A percentile compares a stretch with the other conserved stretches of the same genome.
These are phyloP conservation scores for Exophiala aquamarina DNA, from an alignment of 2,329 filamentous ascomycete species.

Conservation along the genomic window DNA sequence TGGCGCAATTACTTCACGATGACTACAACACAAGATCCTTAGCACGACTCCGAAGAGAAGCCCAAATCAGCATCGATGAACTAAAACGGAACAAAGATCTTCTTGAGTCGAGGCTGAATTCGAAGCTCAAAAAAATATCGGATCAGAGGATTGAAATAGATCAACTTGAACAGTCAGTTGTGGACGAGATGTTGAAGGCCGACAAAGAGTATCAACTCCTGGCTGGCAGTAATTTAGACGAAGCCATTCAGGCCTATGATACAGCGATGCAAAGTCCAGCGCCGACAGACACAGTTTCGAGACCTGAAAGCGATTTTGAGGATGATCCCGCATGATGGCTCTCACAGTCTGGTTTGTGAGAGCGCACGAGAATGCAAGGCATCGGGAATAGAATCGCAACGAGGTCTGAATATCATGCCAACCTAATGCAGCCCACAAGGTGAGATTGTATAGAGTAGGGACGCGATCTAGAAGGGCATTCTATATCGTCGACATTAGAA, in stretches of 20 bases:
- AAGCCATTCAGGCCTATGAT: neutral
- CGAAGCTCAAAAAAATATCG: constrained; percentile 1
- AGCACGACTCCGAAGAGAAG: no score
- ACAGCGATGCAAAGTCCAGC: neutral
- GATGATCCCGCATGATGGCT: no score
- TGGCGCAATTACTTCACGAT: no score
- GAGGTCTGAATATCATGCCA: no score
- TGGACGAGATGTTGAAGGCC: constrained; percentile 3
- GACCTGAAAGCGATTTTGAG: constrained; percentile 1
- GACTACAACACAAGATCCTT: no score
- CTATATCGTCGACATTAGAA: no score
- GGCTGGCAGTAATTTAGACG: constrained; percentile 4
- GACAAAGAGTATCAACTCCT: constrained; percentile 1
- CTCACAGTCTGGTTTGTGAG: no score
- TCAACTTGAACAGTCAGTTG: constrained; percentile 1
- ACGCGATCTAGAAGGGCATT: no score
- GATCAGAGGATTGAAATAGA: constrained; percentile 1
- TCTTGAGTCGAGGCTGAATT: constrained; percentile 1
- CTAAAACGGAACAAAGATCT: constrained; percentile 6
- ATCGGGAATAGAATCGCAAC: no score
- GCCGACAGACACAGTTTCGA: neutral
- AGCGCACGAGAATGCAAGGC: no score
- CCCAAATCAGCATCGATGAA: constrained; percentile 3
- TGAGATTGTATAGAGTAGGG: no score
- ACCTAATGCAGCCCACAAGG: no score